A percentile compares a stretch with the other conserved stretches of the same genome.
Evolutionary conservation across 768 basidiomycete genomes (phyloP).

Genomic region (Suillus spraguei): DNA sequence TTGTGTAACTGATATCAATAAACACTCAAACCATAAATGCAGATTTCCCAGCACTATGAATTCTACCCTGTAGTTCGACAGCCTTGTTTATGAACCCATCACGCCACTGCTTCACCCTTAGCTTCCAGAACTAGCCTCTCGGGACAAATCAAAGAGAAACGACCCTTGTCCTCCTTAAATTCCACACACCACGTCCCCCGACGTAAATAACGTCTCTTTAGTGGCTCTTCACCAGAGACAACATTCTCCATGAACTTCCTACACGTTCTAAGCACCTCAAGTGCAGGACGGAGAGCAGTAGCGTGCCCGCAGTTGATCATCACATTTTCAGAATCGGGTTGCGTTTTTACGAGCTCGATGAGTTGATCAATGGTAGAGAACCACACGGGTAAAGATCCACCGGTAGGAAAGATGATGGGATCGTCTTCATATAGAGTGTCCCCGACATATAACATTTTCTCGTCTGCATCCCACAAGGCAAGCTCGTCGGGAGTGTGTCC

Average conservation of each 20-base stretch:
- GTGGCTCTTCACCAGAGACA: constrained; percentile 41
- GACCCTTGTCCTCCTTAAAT: constrained; percentile 44
- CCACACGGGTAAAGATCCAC: constrained; percentile 57
- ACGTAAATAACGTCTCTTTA: constrained; percentile 33
- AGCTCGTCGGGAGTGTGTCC: constrained; percentile 63
- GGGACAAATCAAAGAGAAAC: constrained; percentile 52
- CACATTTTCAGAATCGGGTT: constrained; percentile 30
- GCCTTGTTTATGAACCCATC: not conserved
- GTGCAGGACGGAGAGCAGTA: constrained; percentile 46
- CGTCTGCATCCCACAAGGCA: constrained; percentile 51
- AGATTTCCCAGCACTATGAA: not conserved
- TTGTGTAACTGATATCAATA: not conserved
- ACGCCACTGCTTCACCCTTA: constrained; percentile 5
- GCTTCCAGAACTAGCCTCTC: constrained; percentile 48
- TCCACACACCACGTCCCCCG: constrained; percentile 43
- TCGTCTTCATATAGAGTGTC: constrained; percentile 59
- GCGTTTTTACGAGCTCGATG: constrained; percentile 41
- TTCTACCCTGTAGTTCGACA: not conserved
- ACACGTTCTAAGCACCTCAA: constrained; percentile 44
- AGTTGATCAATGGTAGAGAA: constrained; percentile 45
- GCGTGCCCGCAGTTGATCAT: constrained; percentile 53
- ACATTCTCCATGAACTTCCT: constrained; percentile 52
- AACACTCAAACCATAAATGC: not conserved
- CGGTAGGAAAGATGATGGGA: constrained; percentile 55
- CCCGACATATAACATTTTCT: constrained; percentile 58